These are phyloP conservation scores for Leucocoprinus leucothites DNA, from an alignment of 768 basidiomycete species.

Conservation along the genomic window DNA sequence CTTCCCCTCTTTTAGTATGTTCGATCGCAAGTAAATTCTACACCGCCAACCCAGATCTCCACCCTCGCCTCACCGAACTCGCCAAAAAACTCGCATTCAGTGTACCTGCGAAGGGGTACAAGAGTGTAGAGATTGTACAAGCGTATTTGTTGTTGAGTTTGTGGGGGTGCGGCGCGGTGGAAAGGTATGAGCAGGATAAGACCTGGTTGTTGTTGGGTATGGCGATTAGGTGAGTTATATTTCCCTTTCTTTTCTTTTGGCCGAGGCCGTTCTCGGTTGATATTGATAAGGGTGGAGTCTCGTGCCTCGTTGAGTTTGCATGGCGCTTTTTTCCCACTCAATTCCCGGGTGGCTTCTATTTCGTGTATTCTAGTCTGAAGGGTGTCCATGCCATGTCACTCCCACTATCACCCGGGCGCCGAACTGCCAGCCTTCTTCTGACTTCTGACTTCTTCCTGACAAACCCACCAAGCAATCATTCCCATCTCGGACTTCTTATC, in stretches of 20 bases:
- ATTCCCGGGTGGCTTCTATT: neutral
- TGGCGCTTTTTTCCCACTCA: neutral
- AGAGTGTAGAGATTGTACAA: conserved; percentile 93
- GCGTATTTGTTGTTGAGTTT: conserved; percentile 86
- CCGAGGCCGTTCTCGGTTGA: no score
- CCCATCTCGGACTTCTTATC: no score
- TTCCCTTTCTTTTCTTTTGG: no score
- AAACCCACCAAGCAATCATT: no score
- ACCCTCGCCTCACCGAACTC: conserved; percentile 73
- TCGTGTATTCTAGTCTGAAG: no score
- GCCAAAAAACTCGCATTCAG: conserved; percentile 87
- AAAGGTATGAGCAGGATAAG: conserved; percentile 94
- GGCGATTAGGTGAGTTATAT: conserved; percentile 61
- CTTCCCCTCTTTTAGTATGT: conserved; percentile 69
- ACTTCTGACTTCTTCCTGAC: no score
- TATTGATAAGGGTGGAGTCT: no score
- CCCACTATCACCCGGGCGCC: no score
- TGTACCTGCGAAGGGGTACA: conserved; percentile 84
- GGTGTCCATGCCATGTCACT: no score
- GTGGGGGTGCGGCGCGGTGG: conserved; percentile 94
- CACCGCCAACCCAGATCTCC: conserved; percentile 74
- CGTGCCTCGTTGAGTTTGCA: no score
- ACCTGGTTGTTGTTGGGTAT: conserved; percentile 91
- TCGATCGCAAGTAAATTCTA: conserved; percentile 95
- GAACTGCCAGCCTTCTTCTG: no score